phyloP scores from a whole-genome alignment of 2,329 filamentous ascomycete species.

The Fusarium pseudocircinatum region DNA sequence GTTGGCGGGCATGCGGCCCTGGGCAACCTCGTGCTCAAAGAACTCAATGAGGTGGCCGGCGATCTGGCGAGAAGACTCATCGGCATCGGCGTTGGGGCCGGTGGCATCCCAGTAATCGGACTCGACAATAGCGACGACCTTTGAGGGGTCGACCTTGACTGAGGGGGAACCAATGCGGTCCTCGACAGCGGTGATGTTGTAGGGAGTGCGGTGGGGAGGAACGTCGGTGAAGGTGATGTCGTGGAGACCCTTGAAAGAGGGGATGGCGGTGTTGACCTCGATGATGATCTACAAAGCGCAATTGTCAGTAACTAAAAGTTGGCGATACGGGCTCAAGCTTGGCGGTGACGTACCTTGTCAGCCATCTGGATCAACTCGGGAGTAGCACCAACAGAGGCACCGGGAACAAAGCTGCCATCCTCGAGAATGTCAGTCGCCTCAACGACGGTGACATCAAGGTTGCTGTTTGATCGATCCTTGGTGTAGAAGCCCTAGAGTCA shows the following conservation, averaged over 20 bases:
- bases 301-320: slow-evolving; percentile 7
- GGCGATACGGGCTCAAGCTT: background rate
- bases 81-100: slow-evolving; percentile 78
- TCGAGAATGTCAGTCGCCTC: slow-evolving; percentile 89
- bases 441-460: slow-evolving; percentile 83
- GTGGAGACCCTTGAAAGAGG: slow-evolving; percentile 87
- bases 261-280: slow-evolving; percentile 88
- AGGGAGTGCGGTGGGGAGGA: slow-evolving; percentile 83
- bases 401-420: slow-evolving; percentile 88
- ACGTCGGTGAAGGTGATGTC: slow-evolving; percentile 91
- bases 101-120: slow-evolving; percentile 84
- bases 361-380: slow-evolving; percentile 91
- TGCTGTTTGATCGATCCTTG: slow-evolving; percentile 77
- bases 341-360: slow-evolving; percentile 69
- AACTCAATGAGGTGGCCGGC: slow-evolving; percentile 82
- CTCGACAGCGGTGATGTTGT: slow-evolving; percentile 84
- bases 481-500: slow-evolving; percentile 77
- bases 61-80: slow-evolving; percentile 77
- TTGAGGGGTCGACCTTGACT: slow-evolving; percentile 85
- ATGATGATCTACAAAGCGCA: slow-evolving; percentile 72
- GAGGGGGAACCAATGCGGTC: slow-evolving; percentile 86
- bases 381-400: slow-evolving; percentile 84
- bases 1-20: slow-evolving; percentile 79
- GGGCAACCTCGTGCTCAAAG: slow-evolving; percentile 84
- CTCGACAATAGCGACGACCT: slow-evolving; percentile 85